Evolutionary conservation across 805 yeast genomes (phyloP).

Genomic region (Wickerhamomyces alni): DNA sequence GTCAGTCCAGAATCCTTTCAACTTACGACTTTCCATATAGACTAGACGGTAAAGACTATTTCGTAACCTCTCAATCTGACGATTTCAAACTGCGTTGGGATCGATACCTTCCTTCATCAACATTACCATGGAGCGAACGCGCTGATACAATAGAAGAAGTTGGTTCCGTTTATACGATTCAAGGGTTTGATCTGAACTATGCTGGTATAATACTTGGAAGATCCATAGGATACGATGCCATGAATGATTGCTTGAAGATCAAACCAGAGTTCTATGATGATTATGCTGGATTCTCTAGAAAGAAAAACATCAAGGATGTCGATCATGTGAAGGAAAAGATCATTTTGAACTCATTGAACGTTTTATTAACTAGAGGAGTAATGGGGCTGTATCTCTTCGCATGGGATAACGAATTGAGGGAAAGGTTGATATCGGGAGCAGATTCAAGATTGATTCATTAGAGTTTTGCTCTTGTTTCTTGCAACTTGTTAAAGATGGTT

Average conservation of each 20-base stretch:
- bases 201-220: conserved; percentile 42
- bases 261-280: conserved; percentile 37
- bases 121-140: conserved; percentile 41
- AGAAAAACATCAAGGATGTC: conserved; percentile 31
- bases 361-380: conserved; percentile 39
- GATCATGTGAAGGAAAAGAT: conserved; percentile 33
- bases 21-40: conserved; percentile 44
- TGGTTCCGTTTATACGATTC: conserved; percentile 42
- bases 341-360: conserved; percentile 39
- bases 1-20: conserved; percentile 37
- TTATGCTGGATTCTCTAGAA: conserved; percentile 38
- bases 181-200: conserved; percentile 42
- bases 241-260: conserved; percentile 28
- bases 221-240: conserved; percentile 33
- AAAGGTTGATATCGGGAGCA: conserved; percentile 22
- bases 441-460: conserved; percentile 7
- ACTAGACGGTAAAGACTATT: conserved; percentile 39
- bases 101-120: conserved; percentile 34
- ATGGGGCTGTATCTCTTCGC: conserved; percentile 38
- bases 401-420: conserved; percentile 33
- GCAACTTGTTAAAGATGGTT: no score
- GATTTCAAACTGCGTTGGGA: conserved; percentile 40
- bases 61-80: conserved; percentile 36
- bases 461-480: no score
- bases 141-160: conserved; percentile 40